Conservation (phyloP, 202 grass and related monocot species). For the Alloteropsis angusta region DNA sequence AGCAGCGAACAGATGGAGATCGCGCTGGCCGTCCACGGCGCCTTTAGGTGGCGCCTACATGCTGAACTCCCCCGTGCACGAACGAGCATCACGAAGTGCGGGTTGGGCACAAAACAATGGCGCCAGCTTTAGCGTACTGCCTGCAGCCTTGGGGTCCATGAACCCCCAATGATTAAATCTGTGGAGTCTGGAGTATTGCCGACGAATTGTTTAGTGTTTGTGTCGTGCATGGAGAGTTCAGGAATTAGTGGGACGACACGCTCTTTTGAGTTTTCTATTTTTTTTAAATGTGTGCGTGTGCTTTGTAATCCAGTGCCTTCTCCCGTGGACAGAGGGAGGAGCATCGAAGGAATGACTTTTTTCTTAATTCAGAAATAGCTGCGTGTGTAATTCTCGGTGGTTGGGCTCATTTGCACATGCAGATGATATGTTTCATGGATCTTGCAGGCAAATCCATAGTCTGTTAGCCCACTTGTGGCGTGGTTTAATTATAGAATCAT, state of each 20-base stretch:
- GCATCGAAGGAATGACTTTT: background rate
- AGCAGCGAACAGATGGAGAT: background rate
- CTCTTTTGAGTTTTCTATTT: background rate
- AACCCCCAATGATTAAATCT: background rate
- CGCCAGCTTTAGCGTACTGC: background rate
- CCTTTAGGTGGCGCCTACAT: background rate
- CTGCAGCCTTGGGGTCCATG: background rate
- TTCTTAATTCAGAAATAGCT: background rate
- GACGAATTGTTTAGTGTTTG: background rate
- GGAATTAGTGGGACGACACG: background rate
- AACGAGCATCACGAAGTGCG: background rate
- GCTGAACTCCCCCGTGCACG: background rate
- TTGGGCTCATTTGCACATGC: background rate
- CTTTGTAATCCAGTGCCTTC: background rate
- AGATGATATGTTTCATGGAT: background rate
- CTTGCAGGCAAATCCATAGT: background rate
- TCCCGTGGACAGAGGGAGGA: too few relatives aligned
- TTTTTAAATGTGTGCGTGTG: background rate
- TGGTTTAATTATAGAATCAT: too few relatives aligned
- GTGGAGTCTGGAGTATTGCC: background rate
- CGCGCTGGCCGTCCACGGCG: background rate
- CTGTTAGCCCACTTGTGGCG: too few relatives aligned
- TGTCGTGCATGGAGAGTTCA: background rate
- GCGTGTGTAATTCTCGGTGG: background rate
- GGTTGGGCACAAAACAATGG: conserved; percentile 4